Evolutionary conservation across 306 rosid genomes (phyloP).

Genomic region (Begonia fuchsioides): DNA sequence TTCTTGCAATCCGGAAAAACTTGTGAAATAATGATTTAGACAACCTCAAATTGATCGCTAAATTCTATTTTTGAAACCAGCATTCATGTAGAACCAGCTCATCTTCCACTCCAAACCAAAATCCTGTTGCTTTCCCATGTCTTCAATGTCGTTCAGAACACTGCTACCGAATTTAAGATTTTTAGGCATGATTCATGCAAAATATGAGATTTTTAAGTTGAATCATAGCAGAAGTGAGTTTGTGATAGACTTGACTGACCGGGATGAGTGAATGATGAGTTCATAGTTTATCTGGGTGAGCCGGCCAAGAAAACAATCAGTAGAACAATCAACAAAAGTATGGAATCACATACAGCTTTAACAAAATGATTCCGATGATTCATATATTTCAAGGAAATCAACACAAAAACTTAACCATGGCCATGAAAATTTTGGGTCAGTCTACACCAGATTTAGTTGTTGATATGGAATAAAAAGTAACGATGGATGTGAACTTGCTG

Average conservation of each 20-base stretch:
- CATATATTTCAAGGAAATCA: too few species aligned
- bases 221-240: neutral
- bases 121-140: neutral
- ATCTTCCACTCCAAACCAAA: too few species aligned
- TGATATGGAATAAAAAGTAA: neutral
- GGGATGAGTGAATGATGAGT: conserved; percentile 46
- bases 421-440: conserved; percentile 3
- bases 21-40: too few species aligned
- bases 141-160: conserved; percentile 35
- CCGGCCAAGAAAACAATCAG: conserved; percentile 15
- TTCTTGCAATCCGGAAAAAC: too few species aligned
- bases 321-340: too few species aligned
- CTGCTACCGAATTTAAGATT: conserved; percentile 21
- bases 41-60: too few species aligned
- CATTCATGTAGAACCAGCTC: too few species aligned
- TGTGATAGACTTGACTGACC: conserved; percentile 16
- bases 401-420: neutral
- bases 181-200: neutral
- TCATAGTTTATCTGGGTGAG: conserved; percentile 50
- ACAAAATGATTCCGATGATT: neutral
- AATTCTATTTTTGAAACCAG: too few species aligned
- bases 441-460: conserved; percentile 12
- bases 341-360: neutral
- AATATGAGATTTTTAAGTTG: neutral
- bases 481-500: too few species aligned